Base-by-base conservation (phyloP, 2,329 filamentous ascomycete species). In the Colletotrichum gigasporum region DNA sequence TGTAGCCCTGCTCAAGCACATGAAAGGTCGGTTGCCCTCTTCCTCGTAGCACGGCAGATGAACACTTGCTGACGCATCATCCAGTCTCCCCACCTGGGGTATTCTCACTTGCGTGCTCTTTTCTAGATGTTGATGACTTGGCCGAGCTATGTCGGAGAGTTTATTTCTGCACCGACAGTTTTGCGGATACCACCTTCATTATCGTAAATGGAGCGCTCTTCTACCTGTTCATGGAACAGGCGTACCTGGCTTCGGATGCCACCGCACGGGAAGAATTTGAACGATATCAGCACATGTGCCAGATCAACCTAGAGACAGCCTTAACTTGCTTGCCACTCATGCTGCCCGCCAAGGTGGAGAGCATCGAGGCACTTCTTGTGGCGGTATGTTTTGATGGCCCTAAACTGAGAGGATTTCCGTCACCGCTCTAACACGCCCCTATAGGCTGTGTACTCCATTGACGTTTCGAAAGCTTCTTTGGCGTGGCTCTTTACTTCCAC, bases 401-500 rank as follows among this genome's bases (percentile, higher is more conserved):
- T 16, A n/a, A n/a, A n/a, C n/a, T n/a, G n/a, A n/a, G n/a, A n/a
- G n/a, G n/a, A n/a, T n/a, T n/a, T n/a, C n/a, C 26, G 2, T n/a
- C 18, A 10, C 10, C 7, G 5, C 11, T 22, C 16, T 24, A 11
- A 42, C 24, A 7, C n/a, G n/a, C n/a, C n/a, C n/a, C n/a, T n/a
- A 14, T 51, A 90, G 86, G 81, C 85, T 4, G 76, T 87, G n/a
- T 87, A 90, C 68, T 83, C 87, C 11, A 83, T 90, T 48, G 87
- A 90, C 65, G 80, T 84, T 12, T 88, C 87, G 3, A 85, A 87
- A 37, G 86, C 87, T 1, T 87, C 86, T 0, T 80, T 91, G 3
- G 86, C 86, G n/a, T 89, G 87, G 84, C 84, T 87, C n/a, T 76
- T 91, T 16, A 84, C 83, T 22, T 85, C 83, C 6, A 82, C 83